Conservation (phyloP, 257 asterid species). For the Solanum sparsipilum region DNA sequence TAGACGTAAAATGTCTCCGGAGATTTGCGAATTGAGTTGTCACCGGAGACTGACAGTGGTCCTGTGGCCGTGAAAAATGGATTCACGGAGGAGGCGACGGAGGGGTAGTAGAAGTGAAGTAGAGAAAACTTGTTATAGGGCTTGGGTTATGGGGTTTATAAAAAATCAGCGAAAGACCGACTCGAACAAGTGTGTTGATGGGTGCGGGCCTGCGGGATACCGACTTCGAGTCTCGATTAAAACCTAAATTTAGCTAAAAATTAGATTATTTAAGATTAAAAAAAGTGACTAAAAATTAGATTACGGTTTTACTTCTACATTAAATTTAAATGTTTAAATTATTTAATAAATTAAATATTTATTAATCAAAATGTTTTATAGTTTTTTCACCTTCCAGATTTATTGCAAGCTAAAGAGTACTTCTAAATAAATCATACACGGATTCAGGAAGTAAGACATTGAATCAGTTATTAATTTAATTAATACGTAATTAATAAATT, state of each 20-base stretch:
- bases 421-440: too few relatives aligned
- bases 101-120: neutral
- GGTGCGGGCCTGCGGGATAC: neutral
- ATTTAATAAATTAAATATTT: too few relatives aligned
- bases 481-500: too few relatives aligned
- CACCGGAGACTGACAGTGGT: neutral
- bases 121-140: neutral
- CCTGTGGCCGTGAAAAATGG: neutral
- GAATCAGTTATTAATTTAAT: too few relatives aligned
- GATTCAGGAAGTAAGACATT: too few relatives aligned
- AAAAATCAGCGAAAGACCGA: neutral
- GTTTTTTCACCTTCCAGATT: too few relatives aligned
- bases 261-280: too few relatives aligned
- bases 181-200: neutral
- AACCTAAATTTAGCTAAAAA: neutral
- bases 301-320: rapidly evolving
- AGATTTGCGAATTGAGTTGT: neutral
- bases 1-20: neutral
- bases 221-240: neutral
- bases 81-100: neutral
- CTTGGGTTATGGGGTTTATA: neutral
- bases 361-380: too few relatives aligned
- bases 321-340: too few relatives aligned
- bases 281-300: too few relatives aligned
- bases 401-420: too few relatives aligned